Evolutionary conservation across 106 monocot species (phyloP).

Genomic region (Allium cepa): DNA sequence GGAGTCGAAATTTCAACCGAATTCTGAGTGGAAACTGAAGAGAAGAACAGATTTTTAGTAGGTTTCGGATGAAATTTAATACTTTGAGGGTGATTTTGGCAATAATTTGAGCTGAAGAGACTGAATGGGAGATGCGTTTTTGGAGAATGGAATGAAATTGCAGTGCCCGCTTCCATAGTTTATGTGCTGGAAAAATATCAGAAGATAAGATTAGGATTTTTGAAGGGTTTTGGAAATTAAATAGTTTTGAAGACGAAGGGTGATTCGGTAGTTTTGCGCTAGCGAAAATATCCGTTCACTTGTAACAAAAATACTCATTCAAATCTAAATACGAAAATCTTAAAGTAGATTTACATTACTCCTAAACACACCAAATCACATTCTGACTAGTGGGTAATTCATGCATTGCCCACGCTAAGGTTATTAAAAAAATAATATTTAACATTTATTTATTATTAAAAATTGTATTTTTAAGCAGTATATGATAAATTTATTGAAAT

Average conservation of each 20-base stretch:
- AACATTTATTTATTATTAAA: too few species aligned
- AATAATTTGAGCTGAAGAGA: slow-evolving; percentile 16
- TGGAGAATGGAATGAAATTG: slow-evolving; percentile 36
- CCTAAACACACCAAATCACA: too few species aligned
- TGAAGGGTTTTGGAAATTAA: slow-evolving; percentile 7
- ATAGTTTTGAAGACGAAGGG: not conserved
- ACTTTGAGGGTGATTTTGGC: slow-evolving; percentile 16
- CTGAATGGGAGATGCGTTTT: slow-evolving; percentile 32
- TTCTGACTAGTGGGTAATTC: too few species aligned
- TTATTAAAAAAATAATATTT: too few species aligned
- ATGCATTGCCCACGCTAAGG: too few species aligned
- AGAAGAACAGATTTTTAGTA: slow-evolving; percentile 10
- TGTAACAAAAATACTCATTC: too few species aligned
- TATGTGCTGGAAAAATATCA: not conserved
- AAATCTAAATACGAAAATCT: too few species aligned
- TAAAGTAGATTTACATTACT: too few species aligned
- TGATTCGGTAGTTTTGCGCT: not conserved
- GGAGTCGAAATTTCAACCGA: slow-evolving; percentile 5
- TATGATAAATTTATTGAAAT: too few species aligned
- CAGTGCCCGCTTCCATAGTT: slow-evolving; percentile 31
- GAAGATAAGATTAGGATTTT: slow-evolving; percentile 8
- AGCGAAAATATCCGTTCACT: too few species aligned
- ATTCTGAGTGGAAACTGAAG: slow-evolving; percentile 2
- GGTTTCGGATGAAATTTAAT: slow-evolving; percentile 15
- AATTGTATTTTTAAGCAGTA: too few species aligned